These are phyloP conservation scores for Pseudotsuga menziesii DNA, from an alignment of 75 land plant species.

Conservation along the genomic window DNA sequence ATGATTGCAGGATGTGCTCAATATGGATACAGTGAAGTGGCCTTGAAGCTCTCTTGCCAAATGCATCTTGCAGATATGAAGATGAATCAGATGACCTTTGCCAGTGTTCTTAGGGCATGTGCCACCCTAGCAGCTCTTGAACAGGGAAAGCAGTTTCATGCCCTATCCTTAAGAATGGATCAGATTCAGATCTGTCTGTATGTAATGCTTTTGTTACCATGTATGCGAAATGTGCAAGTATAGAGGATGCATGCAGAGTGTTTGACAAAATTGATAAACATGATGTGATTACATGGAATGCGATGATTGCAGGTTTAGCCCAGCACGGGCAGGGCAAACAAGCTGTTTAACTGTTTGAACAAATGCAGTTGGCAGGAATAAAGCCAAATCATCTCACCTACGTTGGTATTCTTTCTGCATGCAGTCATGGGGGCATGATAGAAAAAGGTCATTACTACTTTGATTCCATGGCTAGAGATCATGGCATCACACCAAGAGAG, in stretches of 20 bases:
- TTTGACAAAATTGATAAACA: slow-evolving; percentile 24
- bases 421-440: slow-evolving; percentile 1
- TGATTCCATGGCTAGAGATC: neutral
- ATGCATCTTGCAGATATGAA: slow-evolving; percentile 33
- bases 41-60: slow-evolving; percentile 26
- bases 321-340: slow-evolving; percentile 24
- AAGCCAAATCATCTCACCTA: slow-evolving; percentile 10
- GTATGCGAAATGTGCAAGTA: slow-evolving; percentile 41
- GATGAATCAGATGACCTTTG: slow-evolving; percentile 46
- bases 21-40: slow-evolving; percentile 21
- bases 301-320: slow-evolving; percentile 51
- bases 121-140: slow-evolving; percentile 18
- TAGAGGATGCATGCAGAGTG: slow-evolving; percentile 20
- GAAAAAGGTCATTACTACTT: neutral
- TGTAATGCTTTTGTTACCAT: slow-evolving; percentile 43
- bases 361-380: slow-evolving; percentile 33
- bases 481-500: neutral
- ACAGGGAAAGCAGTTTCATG: slow-evolving; percentile 34
- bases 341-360: slow-evolving; percentile 37
- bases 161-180: slow-evolving; percentile 37
- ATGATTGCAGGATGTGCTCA: slow-evolving; percentile 29
- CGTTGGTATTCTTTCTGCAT: slow-evolving; percentile 10
- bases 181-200: slow-evolving; percentile 40
- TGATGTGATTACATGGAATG: slow-evolving; percentile 46
- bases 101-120: slow-evolving; percentile 50